These are phyloP conservation scores for Ogataea nonfermentans DNA, from an alignment of 805 yeast genomes.

Conservation along the genomic window DNA sequence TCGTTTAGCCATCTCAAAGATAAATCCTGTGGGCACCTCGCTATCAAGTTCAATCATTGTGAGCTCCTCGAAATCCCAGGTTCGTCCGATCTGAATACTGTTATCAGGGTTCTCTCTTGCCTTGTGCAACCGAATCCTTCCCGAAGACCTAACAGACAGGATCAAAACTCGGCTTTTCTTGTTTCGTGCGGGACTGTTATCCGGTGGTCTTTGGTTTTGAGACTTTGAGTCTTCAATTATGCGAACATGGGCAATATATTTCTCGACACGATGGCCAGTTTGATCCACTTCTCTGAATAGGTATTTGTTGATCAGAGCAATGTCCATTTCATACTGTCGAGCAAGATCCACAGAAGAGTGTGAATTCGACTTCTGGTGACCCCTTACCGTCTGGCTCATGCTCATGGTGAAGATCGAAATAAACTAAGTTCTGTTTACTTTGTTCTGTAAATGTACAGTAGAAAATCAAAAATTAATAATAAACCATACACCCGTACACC, in stretches of 20 bases:
- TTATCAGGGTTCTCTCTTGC: conserved; percentile 79
- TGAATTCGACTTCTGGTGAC: conserved; percentile 18
- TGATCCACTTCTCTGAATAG: conserved; percentile 49
- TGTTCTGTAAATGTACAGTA: conserved; percentile 3
- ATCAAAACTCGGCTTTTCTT: conserved; percentile 64
- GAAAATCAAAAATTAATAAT: too few relatives aligned
- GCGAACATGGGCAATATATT: conserved; percentile 73
- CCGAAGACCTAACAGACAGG: conserved; percentile 60
- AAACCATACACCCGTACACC: neutral
- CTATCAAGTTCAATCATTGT: conserved; percentile 51
- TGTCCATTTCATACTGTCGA: conserved; percentile 56
- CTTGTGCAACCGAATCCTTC: conserved; percentile 73
- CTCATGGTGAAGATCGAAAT: conserved; percentile 1
- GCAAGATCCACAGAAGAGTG: conserved; percentile 42
- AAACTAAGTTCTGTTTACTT: conserved; percentile 5
- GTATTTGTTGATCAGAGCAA: conserved; percentile 43
- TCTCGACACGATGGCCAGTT: conserved; percentile 45
- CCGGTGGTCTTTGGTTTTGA: conserved; percentile 69
- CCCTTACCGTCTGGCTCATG: conserved; percentile 4
- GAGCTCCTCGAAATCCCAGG: conserved; percentile 83
- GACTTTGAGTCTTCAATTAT: conserved; percentile 71
- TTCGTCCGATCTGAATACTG: conserved; percentile 82
- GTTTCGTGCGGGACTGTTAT: conserved; percentile 41
- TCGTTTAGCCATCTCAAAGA: conserved; percentile 63
- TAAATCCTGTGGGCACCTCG: conserved; percentile 54